Conservation (phyloP, 2,329 filamentous ascomycete species). For the Colletotrichum sp. region DNA sequence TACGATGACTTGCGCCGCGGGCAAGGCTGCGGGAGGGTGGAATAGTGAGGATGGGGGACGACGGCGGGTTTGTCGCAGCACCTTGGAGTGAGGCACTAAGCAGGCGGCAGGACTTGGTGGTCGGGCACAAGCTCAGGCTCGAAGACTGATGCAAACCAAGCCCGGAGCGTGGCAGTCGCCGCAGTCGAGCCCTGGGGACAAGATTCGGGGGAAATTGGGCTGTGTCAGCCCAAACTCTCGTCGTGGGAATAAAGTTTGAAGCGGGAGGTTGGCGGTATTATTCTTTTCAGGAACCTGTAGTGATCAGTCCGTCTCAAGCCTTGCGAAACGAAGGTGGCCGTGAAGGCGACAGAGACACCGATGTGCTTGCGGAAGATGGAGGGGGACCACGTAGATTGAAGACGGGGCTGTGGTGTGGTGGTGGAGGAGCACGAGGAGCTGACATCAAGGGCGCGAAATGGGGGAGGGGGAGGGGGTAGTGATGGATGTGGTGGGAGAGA, state of each 20-base stretch:
- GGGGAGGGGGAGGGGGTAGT: not conserved
- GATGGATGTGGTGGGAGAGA: not conserved
- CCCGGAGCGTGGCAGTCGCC: not conserved
- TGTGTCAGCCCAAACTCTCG: slow-evolving; percentile 21
- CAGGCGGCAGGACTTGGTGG: not conserved
- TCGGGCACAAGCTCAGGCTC: not conserved
- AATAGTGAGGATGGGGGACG: not conserved
- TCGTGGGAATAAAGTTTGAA: slow-evolving; percentile 13
- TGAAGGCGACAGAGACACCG: not conserved
- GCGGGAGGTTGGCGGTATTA: not conserved
- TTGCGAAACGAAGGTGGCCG: not conserved
- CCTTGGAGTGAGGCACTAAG: not conserved
- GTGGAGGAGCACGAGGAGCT: not conserved
- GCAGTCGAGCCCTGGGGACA: slow-evolving; percentile 1
- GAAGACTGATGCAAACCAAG: not conserved
- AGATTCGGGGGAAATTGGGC: slow-evolving; percentile 18
- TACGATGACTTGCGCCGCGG: not conserved
- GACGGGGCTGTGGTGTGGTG: not conserved
- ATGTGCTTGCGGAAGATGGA: not conserved
- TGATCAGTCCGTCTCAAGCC: not conserved
- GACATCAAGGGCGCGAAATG: not conserved
- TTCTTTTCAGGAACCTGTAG: not conserved
- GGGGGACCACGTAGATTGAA: not conserved
- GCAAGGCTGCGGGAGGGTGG: not conserved
- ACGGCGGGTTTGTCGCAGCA: not conserved